Conservation (phyloP, 1,284 basidiomycete genomes). For the Malassezia sp. region DNA sequence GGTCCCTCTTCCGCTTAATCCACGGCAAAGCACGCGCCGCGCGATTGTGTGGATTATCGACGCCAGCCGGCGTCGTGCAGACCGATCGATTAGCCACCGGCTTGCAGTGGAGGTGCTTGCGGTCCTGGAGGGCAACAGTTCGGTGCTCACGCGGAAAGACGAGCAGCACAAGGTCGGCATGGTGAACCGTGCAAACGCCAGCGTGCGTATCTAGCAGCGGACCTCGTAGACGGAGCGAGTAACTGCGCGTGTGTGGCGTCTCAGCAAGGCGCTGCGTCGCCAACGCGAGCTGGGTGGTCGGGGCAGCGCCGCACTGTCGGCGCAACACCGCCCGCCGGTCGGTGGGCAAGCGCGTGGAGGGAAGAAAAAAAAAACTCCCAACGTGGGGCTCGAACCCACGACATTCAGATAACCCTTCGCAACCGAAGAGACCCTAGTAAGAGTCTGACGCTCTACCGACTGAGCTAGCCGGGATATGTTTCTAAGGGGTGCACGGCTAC, state of each 20-base stretch:
- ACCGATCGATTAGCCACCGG: slow-evolving; percentile 42
- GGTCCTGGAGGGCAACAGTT: slow-evolving; percentile 45
- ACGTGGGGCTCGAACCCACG: slow-evolving; percentile 46
- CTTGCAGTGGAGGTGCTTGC: slow-evolving; percentile 47
- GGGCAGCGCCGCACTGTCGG: no score
- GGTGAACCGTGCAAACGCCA: slow-evolving; percentile 58
- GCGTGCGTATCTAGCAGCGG: slow-evolving; percentile 37
- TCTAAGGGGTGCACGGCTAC: no score
- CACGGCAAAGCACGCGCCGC: slow-evolving; percentile 41
- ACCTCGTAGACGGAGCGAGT: no score
- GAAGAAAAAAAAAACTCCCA: slow-evolving; percentile 30
- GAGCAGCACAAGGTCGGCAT: slow-evolving; percentile 60
- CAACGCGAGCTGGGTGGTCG: no score
- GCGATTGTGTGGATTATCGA: slow-evolving; percentile 48
- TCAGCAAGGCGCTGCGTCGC: no score
- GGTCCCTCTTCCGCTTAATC: slow-evolving; percentile 46
- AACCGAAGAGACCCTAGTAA: slow-evolving; percentile 23
- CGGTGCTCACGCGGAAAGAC: slow-evolving; percentile 45
- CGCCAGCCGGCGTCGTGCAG: slow-evolving; percentile 46
- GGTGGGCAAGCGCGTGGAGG: no score
- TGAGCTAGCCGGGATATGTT: slow-evolving; percentile 45
- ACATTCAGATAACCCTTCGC: slow-evolving; percentile 35
- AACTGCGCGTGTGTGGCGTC: no score
- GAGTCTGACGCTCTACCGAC: slow-evolving; percentile 48
- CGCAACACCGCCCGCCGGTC: no score